Conservation (phyloP, 106 monocot species). For the Apostasia shenzhenica region DNA sequence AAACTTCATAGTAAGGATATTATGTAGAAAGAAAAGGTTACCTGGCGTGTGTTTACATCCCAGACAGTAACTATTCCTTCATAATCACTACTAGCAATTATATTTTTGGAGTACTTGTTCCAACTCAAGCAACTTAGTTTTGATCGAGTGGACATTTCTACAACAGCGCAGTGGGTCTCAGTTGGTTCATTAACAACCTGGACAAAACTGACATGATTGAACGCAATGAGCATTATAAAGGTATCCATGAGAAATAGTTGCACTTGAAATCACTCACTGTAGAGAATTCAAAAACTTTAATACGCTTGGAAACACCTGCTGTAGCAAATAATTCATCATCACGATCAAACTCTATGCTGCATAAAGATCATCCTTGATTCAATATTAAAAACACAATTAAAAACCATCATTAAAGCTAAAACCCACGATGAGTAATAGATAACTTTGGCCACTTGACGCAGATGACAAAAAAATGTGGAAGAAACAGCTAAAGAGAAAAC, state of each 20-base stretch:
- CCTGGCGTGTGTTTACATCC: conserved; percentile 96
- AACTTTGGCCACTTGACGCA: too few species aligned
- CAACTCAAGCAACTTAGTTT: conserved; percentile 99
- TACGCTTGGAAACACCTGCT: conserved; percentile 94
- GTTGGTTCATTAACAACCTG: conserved; percentile 93
- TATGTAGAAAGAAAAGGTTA: conserved; percentile 13
- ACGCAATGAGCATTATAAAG: neutral
- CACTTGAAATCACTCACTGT: conserved; percentile 31
- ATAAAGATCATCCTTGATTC: neutral
- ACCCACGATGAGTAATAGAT: too few species aligned
- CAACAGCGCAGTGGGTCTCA: conserved; percentile 85
- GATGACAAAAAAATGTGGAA: too few species aligned
- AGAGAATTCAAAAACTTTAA: conserved; percentile 97
- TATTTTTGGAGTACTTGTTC: conserved; percentile 94
- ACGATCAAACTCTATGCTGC: conserved; percentile 97
- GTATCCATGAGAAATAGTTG: neutral
- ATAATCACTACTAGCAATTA: conserved; percentile 95
- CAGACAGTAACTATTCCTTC: conserved; percentile 98
- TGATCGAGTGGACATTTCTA: conserved; percentile 91
- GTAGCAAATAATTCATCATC: conserved; percentile 99
- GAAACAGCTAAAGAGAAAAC: too few species aligned
- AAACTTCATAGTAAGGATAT: neutral
- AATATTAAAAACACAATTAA: neutral
- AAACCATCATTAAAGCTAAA: too few species aligned
- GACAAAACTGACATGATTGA: conserved; percentile 7